phyloP scores from a whole-genome alignment of 139 green algal genomes.

The Astrephomene gubernaculifera region DNA sequence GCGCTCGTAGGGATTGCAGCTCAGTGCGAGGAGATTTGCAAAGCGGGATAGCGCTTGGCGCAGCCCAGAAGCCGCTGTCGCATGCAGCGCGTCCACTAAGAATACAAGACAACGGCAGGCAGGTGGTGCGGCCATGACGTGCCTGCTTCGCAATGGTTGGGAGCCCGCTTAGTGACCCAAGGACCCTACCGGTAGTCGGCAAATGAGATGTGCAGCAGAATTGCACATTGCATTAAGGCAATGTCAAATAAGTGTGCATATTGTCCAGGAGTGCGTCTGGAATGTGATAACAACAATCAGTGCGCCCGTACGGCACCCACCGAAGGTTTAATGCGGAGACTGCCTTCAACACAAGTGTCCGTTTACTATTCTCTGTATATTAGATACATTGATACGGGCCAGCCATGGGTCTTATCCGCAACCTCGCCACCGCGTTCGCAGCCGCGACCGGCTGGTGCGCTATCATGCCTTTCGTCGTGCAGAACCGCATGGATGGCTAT shows the following conservation, averaged over 20 bases:
- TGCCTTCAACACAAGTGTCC: not conserved
- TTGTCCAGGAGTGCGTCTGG: no score
- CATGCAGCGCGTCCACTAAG: constrained; percentile 16
- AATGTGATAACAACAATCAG: no score
- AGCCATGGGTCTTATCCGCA: constrained; percentile 34
- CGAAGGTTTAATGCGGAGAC: no score
- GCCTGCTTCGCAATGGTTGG: no score
- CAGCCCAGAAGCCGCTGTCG: not conserved
- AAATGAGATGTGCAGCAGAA: no score
- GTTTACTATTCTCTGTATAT: not conserved
- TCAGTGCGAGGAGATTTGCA: constrained; percentile 16
- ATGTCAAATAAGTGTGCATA: no score
- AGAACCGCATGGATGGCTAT: constrained; percentile 18
- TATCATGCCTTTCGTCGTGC: constrained; percentile 4
- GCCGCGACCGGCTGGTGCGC: not conserved
- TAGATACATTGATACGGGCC: not conserved
- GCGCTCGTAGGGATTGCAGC: not conserved
- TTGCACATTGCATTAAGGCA: no score
- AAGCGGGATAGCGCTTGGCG: constrained; percentile 20
- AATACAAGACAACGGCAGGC: constrained; percentile 16
- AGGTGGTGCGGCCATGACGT: not conserved
- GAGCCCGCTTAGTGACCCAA: not conserved
- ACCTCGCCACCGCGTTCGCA: not conserved
- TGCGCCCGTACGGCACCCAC: no score
- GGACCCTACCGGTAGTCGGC: no score